Evolutionary conservation across 1,284 basidiomycete species (phyloP).

Genomic region (Papiliotrema fonsecae): DNA sequence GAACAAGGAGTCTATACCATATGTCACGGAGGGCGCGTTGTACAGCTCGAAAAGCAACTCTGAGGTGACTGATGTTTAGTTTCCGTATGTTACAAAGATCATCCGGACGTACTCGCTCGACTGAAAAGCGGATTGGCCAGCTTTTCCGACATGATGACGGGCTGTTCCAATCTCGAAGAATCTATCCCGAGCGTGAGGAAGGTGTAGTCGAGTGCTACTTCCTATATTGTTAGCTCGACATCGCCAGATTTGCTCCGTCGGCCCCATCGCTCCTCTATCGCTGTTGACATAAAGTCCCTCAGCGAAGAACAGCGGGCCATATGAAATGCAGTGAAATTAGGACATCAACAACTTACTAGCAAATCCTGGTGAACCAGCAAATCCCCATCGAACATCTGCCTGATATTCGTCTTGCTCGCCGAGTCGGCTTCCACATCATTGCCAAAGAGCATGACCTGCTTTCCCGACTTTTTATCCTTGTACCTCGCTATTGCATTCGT

Average conservation of each 20-base stretch:
- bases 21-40: slow-evolving; percentile 76
- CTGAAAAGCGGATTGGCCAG: slow-evolving; percentile 87
- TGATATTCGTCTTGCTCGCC: slow-evolving; percentile 68
- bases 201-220: slow-evolving; percentile 88
- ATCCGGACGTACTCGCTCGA: slow-evolving; percentile 61
- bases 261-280: too few relatives aligned
- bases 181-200: slow-evolving; percentile 84
- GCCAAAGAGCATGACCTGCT: slow-evolving; percentile 75
- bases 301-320: neutral
- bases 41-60: slow-evolving; percentile 97
- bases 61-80: slow-evolving; percentile 65
- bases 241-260: too few relatives aligned
- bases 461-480: slow-evolving; percentile 79
- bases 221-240: slow-evolving; percentile 53
- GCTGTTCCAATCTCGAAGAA: slow-evolving; percentile 73
- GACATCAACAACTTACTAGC: slow-evolving; percentile 58
- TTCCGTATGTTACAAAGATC: neutral
- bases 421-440: slow-evolving; percentile 77
- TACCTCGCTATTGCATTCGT: slow-evolving; percentile 76
- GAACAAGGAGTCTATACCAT: slow-evolving; percentile 87
- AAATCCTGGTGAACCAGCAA: slow-evolving; percentile 83
- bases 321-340: neutral
- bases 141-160: slow-evolving; percentile 90
- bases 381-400: slow-evolving; percentile 84
- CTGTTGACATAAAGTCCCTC: too few relatives aligned